phyloP scores from a whole-genome alignment of 139 green algal genomes.

The Ostreobium quekettii region DNA sequence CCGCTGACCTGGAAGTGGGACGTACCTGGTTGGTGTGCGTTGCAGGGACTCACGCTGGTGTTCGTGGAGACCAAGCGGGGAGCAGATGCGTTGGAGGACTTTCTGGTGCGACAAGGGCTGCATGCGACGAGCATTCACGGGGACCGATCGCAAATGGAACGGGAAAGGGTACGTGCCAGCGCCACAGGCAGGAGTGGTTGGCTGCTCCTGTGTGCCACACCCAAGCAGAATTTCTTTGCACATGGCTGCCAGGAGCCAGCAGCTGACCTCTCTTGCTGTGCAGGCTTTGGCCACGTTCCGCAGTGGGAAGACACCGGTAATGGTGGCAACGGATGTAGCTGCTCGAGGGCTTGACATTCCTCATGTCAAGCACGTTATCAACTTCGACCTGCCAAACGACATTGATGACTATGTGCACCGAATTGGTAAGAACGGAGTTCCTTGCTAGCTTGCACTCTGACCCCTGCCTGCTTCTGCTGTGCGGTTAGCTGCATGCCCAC shows the following conservation, averaged over 20 bases:
- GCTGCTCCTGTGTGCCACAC: too few relatives aligned
- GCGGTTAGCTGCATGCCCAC: too few relatives aligned
- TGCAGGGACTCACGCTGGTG: slow-evolving; percentile 82
- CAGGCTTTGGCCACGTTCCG: slow-evolving; percentile 50
- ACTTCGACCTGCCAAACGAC: slow-evolving; percentile 61
- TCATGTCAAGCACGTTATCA: slow-evolving; percentile 61
- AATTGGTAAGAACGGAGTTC: too few relatives aligned
- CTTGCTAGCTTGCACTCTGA: too few relatives aligned
- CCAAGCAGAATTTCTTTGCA: too few relatives aligned
- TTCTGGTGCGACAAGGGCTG: slow-evolving; percentile 71
- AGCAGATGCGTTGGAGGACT: slow-evolving; percentile 92
- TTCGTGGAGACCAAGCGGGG: slow-evolving; percentile 98
- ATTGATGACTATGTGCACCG: slow-evolving; percentile 67
- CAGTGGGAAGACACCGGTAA: slow-evolving; percentile 35
- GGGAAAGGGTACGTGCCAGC: slow-evolving; percentile 60
- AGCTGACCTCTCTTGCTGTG: too few relatives aligned
- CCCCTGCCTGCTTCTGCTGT: too few relatives aligned
- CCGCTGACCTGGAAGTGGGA: too few relatives aligned
- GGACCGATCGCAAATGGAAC: slow-evolving; percentile 82
- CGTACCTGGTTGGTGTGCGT: neutral
- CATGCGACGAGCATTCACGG: slow-evolving; percentile 92
- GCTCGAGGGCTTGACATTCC: slow-evolving; percentile 49
- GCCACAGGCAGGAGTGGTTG: too few relatives aligned
- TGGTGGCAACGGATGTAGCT: slow-evolving; percentile 40
- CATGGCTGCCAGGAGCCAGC: too few relatives aligned